Percentiles rank a stretch among this genome's conserved stretches.
These are phyloP conservation scores for Eimeria tenella DNA, from an alignment of 169 alveolate genomes.

Conservation along the genomic window DNA sequence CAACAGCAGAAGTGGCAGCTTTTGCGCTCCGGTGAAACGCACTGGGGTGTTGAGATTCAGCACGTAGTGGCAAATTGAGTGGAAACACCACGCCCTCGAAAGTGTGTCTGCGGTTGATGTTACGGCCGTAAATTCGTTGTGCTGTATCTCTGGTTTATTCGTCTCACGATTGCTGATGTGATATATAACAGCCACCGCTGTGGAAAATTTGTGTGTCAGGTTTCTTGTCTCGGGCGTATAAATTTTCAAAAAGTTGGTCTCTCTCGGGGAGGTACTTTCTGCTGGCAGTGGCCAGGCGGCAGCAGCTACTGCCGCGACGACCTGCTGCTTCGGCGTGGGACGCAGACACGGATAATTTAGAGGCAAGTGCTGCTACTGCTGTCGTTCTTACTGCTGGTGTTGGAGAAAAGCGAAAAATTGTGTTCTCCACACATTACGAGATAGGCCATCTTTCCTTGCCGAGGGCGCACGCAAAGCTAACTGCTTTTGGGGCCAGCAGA, in stretches of 20 bases:
- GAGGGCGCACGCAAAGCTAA: too few relatives aligned
- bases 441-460: too few relatives aligned
- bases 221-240: constrained; percentile 3
- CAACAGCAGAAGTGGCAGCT: neutral
- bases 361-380: constrained; percentile 26
- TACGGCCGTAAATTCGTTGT: too few relatives aligned
- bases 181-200: neutral
- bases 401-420: too few relatives aligned
- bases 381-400: neutral
- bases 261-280: constrained; percentile 54
- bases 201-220: neutral
- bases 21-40: neutral
- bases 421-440: too few relatives aligned
- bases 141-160: too few relatives aligned
- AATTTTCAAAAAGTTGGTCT: constrained; percentile 27
- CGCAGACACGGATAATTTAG: constrained; percentile 44
- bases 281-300: constrained; percentile 15
- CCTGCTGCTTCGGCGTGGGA: constrained; percentile 35
- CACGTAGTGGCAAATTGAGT: too few relatives aligned
- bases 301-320: constrained; percentile 59
- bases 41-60: too few relatives aligned
- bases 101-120: too few relatives aligned
- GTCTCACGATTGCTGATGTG: too few relatives aligned
- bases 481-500: neutral
- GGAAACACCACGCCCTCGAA: too few relatives aligned